Percentiles rank a stretch among this genome's conserved stretches.
phyloP scores from a whole-genome alignment of 2,329 filamentous ascomycete species.

The Alternaria conjuncta region DNA sequence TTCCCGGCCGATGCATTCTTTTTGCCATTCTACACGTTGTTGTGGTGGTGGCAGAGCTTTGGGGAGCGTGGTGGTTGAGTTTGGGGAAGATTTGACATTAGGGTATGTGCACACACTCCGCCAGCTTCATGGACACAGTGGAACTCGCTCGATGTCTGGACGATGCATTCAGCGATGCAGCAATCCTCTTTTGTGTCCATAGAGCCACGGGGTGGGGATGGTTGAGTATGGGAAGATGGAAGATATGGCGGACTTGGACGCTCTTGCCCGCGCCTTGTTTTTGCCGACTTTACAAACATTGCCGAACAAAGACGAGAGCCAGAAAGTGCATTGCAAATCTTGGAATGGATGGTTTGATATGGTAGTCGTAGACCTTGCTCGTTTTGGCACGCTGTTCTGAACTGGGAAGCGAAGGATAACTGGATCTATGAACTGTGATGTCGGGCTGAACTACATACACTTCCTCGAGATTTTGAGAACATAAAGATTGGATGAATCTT shows the following conservation, averaged over 20 bases:
- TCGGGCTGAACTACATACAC: not conserved
- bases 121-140: accelerated
- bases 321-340: too few species aligned
- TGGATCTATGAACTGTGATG: not conserved
- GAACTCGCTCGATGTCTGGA: accelerated
- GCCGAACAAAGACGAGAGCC: too few species aligned
- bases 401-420: too few species aligned
- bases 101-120: not conserved
- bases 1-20: conserved; percentile 17
- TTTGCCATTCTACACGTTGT: not conserved
- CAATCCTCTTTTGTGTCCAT: accelerated
- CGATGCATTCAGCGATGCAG: too few species aligned
- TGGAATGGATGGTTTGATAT: too few species aligned
- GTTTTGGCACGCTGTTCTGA: too few species aligned
- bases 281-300: too few species aligned
- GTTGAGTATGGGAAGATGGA: not conserved
- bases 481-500: too few species aligned
- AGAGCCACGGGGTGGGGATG: not conserved
- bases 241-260: too few species aligned
- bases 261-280: too few species aligned
- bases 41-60: not conserved
- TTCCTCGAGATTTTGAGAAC: too few species aligned
- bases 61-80: not conserved
- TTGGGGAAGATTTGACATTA: not conserved
- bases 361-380: too few species aligned